Percentiles rank a stretch among this genome's conserved stretches.
Evolutionary conservation across 164 flowering plant genomes (phyloP).

Genomic region (Berberis vulgaris): DNA sequence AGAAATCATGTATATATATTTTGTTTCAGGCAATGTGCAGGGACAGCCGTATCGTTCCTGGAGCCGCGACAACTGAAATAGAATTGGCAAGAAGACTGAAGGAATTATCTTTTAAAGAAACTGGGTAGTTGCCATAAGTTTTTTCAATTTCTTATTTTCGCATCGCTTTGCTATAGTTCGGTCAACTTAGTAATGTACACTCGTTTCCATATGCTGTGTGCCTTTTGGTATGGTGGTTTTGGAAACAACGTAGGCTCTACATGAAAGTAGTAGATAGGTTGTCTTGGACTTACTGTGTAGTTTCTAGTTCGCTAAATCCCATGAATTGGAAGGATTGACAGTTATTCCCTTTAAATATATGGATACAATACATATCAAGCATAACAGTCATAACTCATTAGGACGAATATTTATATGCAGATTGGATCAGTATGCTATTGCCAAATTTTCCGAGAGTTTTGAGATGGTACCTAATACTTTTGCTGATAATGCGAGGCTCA

Average conservation of each 20-base stretch:
- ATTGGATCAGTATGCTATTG: constrained; percentile 92
- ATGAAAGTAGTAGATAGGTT: too few species aligned
- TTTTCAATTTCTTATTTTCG: too few species aligned
- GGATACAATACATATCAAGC: too few species aligned
- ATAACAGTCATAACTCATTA: background rate
- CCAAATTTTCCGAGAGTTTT: constrained; percentile 92
- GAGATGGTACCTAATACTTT: constrained; percentile 92
- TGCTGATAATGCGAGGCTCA: constrained; percentile 93
- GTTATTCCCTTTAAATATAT: too few species aligned
- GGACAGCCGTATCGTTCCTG: constrained; percentile 85
- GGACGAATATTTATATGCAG: constrained; percentile 29
- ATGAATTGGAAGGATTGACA: too few species aligned
- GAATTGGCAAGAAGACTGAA: constrained; percentile 81
- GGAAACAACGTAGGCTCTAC: too few species aligned
- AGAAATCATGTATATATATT: background rate
- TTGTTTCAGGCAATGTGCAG: constrained; percentile 80
- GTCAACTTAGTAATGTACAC: too few species aligned
- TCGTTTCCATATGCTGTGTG: too few species aligned
- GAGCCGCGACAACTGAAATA: constrained; percentile 96
- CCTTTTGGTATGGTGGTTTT: too few species aligned
- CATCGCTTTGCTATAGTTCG: too few species aligned
- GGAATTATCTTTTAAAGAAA: constrained; percentile 81
- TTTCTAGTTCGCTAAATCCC: too few species aligned
- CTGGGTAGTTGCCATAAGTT: constrained; percentile 42
- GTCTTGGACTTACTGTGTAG: too few species aligned